Percentiles rank a stretch among this genome's conserved stretches.
phyloP scores from a whole-genome alignment of 768 basidiomycete species.

The Amanita fuliginea region DNA sequence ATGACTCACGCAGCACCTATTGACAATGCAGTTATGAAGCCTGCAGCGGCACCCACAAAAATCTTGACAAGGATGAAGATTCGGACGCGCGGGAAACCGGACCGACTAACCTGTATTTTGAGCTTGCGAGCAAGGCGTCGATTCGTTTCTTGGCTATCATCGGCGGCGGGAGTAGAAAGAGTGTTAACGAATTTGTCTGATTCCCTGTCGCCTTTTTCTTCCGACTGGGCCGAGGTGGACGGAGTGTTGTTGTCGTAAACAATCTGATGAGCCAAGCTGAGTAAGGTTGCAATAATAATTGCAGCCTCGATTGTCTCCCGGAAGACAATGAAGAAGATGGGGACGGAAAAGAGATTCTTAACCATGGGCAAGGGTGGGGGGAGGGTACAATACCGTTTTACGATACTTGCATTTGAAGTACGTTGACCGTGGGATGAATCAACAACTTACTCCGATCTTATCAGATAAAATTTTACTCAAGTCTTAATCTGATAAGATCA shows the following conservation, averaged over 20 bases:
- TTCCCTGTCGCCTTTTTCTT: slow-evolving; percentile 11
- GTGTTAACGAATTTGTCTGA: slow-evolving; percentile 8
- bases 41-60: slow-evolving; percentile 60
- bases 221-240: slow-evolving; percentile 7
- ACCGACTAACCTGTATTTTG: slow-evolving; percentile 42
- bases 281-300: slow-evolving; percentile 87
- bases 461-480: slow-evolving; percentile 7
- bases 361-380: slow-evolving; percentile 33
- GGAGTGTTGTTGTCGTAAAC: slow-evolving; percentile 28
- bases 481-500: slow-evolving; percentile 26
- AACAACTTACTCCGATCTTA: slow-evolving; percentile 6
- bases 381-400: too few species aligned
- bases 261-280: slow-evolving; percentile 86
- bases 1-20: slow-evolving; percentile 68
- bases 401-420: too few species aligned
- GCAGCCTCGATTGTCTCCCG: slow-evolving; percentile 89
- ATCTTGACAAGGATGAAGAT: slow-evolving; percentile 34
- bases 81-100: background rate
- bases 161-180: background rate
- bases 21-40: slow-evolving; percentile 68
- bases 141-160: background rate
- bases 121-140: slow-evolving; percentile 54
- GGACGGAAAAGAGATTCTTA: slow-evolving; percentile 72
- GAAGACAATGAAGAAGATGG: slow-evolving; percentile 96
- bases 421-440: slow-evolving; percentile 7